These are phyloP conservation scores for Hirschioporus abietinus DNA, from an alignment of 768 basidiomycete species.

Conservation along the genomic window DNA sequence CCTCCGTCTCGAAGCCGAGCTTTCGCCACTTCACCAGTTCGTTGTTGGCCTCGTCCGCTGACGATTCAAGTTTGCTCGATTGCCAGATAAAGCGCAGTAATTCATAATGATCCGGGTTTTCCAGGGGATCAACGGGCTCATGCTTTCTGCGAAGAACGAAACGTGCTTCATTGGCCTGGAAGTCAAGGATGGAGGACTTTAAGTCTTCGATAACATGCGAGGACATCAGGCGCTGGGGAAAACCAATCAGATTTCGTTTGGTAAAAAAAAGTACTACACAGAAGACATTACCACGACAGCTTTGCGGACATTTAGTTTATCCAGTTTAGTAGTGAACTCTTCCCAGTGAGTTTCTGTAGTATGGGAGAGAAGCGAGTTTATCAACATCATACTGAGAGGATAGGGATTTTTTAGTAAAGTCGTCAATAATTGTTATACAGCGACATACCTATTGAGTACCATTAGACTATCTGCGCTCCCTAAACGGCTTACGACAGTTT, in stretches of 20 bases:
- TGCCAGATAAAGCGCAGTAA: conserved; percentile 68
- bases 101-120: conserved; percentile 50
- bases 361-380: conserved; percentile 79
- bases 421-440: not conserved
- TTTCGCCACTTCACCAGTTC: conserved; percentile 64
- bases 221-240: conserved; percentile 69
- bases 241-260: not conserved
- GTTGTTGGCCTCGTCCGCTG: conserved; percentile 40
- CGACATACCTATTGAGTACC: conserved; percentile 68
- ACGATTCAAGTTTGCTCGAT: conserved; percentile 50
- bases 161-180: conserved; percentile 80
- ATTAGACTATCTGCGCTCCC: conserved; percentile 82
- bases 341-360: conserved; percentile 77
- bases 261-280: conserved; percentile 2
- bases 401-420: conserved; percentile 5
- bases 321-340: conserved; percentile 69
- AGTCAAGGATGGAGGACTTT: conserved; percentile 79
- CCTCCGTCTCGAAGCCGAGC: conserved; percentile 74
- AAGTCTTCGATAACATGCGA: conserved; percentile 77
- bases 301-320: conserved; percentile 71
- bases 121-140: conserved; percentile 66
- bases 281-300: conserved; percentile 65
- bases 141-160: conserved; percentile 78
- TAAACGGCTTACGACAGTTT: conserved; percentile 76
- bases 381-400: conserved; percentile 70